A percentile compares a stretch with the other conserved stretches of the same genome.
phyloP scores from a whole-genome alignment of 208 protist species.

The Balamuthia mandrillaris region DNA sequence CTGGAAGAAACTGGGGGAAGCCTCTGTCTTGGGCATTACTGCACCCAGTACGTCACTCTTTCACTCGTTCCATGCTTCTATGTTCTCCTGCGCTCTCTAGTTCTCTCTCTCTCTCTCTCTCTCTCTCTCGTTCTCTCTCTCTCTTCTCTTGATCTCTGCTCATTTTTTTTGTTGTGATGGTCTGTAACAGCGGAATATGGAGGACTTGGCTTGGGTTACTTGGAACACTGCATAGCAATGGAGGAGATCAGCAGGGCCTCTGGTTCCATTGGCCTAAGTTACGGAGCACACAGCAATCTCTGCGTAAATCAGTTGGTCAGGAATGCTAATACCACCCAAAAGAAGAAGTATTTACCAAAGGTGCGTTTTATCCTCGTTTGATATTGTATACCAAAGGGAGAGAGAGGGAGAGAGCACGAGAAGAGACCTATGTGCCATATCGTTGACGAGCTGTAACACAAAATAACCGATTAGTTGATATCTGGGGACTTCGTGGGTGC shows the following conservation, averaged over 20 bases:
- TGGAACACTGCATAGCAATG: slow-evolving; percentile 77
- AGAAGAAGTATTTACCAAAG: slow-evolving; percentile 76
- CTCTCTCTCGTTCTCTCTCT: background rate
- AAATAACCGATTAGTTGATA: slow-evolving; percentile 77
- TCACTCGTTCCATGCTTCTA: background rate
- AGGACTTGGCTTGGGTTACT: slow-evolving; percentile 83
- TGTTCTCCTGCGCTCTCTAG: background rate
- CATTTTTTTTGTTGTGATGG: background rate
- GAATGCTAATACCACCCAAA: slow-evolving; percentile 84
- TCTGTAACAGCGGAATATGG: slow-evolving; percentile 70
- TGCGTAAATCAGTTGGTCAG: slow-evolving; percentile 80
- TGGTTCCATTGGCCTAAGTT: slow-evolving; percentile 75
- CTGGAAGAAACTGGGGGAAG: slow-evolving; percentile 86
- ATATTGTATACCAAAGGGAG: background rate
- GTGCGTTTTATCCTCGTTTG: background rate
- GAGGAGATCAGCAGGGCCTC: slow-evolving; percentile 74
- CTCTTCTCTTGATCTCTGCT: background rate
- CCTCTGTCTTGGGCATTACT: slow-evolving; percentile 91
- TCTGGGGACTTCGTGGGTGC: slow-evolving; percentile 90
- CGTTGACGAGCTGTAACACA: background rate
- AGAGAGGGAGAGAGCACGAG: background rate
- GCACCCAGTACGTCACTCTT: slow-evolving; percentile 63
- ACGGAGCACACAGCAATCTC: slow-evolving; percentile 81
- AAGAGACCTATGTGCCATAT: background rate
- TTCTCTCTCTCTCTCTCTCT: background rate